A percentile compares a stretch with the other conserved stretches of the same genome.
These are phyloP conservation scores for Meripilus lineatus DNA, from an alignment of 1,284 basidiomycete genomes.

Conservation along the genomic window DNA sequence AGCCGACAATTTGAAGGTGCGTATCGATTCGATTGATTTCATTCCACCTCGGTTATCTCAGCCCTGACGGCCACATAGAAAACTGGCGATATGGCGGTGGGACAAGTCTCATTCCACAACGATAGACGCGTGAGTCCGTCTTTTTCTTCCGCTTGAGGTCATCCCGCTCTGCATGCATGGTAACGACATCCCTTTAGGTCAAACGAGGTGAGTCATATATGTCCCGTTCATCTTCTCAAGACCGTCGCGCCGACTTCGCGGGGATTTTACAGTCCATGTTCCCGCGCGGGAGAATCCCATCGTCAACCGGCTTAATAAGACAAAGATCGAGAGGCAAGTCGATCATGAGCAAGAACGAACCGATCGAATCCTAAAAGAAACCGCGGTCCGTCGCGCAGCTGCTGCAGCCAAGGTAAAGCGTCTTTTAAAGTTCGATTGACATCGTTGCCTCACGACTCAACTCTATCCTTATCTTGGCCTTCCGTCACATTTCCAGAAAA, in stretches of 20 bases:
- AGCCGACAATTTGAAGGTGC: slow-evolving; percentile 81
- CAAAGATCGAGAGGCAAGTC: slow-evolving; percentile 79
- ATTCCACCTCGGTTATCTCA: no score
- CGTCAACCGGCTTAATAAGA: slow-evolving; percentile 95
- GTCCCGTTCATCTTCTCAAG: not conserved
- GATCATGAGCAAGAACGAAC: slow-evolving; percentile 89
- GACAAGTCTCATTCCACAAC: slow-evolving; percentile 91
- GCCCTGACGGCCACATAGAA: slow-evolving; percentile 68
- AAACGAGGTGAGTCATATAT: slow-evolving; percentile 56
- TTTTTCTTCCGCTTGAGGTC: not conserved
- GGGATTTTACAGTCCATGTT: slow-evolving; percentile 60
- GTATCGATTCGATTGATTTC: no score
- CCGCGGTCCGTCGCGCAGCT: slow-evolving; percentile 56
- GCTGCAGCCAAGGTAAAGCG: slow-evolving; percentile 55
- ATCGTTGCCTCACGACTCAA: no score
- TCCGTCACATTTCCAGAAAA: slow-evolving; percentile 44
- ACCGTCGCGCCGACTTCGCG: not conserved
- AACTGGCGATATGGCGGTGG: slow-evolving; percentile 95
- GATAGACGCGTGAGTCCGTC: slow-evolving; percentile 66
- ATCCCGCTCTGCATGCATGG: not conserved
- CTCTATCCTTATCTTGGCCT: not conserved
- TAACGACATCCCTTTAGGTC: slow-evolving; percentile 42
- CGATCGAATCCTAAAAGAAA: slow-evolving; percentile 79
- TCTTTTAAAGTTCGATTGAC: not conserved
- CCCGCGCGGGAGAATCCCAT: slow-evolving; percentile 82